A percentile compares a stretch with the other conserved stretches of the same genome.
Conservation (phyloP, 2,329 filamentous ascomycete species). For the Pseudogymnoascus sp. region DNA sequence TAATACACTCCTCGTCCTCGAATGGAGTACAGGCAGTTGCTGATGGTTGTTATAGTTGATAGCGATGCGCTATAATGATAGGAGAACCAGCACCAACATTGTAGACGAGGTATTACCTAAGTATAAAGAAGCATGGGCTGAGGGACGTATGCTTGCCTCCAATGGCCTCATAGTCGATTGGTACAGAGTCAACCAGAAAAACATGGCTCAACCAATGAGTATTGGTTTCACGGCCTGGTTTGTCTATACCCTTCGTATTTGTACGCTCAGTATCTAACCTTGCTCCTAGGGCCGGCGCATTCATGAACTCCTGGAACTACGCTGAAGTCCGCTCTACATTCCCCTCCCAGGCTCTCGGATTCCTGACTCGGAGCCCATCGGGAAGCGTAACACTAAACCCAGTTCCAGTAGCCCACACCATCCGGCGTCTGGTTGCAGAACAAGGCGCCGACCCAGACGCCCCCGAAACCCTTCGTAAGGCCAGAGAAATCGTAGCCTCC, state of each 20-base stretch:
- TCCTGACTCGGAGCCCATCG: constrained; percentile 20
- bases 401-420: constrained; percentile 20
- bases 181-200: constrained; percentile 25
- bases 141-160: constrained; percentile 25
- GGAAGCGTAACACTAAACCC: constrained; percentile 22
- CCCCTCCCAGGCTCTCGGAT: constrained; percentile 21
- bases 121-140: constrained; percentile 30
- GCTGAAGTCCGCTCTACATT: constrained; percentile 24
- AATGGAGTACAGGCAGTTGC: neutral
- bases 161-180: constrained; percentile 24
- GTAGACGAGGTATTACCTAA: constrained; percentile 29
- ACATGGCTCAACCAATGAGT: constrained; percentile 15
- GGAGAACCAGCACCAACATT: constrained; percentile 27
- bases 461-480: neutral
- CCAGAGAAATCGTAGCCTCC: neutral
- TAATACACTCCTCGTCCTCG: constrained; percentile 16
- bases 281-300: constrained; percentile 24
- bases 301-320: constrained; percentile 33
- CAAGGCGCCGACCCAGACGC: constrained; percentile 14
- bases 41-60: constrained; percentile 25
- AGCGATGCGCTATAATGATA: constrained; percentile 32
- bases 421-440: constrained; percentile 17
- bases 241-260: constrained; percentile 14
- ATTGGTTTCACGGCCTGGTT: constrained; percentile 26
- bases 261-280: neutral